Base-by-base conservation (phyloP, 2,329 filamentous ascomycete species). In the Botryotinia convoluta region DNA sequence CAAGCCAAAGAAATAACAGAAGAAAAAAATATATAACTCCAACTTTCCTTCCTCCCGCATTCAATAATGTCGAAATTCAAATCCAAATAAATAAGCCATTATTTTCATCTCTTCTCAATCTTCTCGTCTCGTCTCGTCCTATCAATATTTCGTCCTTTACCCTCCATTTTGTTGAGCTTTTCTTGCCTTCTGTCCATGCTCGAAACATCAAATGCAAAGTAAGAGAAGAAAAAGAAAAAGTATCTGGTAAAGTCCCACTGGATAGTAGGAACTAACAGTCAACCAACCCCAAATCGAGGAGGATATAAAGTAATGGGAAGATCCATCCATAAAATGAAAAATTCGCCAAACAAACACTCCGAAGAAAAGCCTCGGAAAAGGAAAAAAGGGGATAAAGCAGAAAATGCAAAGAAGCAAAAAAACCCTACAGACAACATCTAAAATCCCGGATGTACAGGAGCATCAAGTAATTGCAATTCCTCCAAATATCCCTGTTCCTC, bases 401-500 rank as follows among this genome's bases (percentile, higher is more conserved):
- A 10, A 70, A 70, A 29, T 20, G 63, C 16, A 35, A n/a, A 22
- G 32, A 22, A 37, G 26, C 32, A 20, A 29, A 45, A 5, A 37
- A 35, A 1, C 54, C 26, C 12, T n/a, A 39, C 18, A 18, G 29
- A 35, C 14, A 57, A 22, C 18, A 32, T 26, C 57, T 54, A 72
- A 26, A 57, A 69, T 18, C 48, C 65, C 12, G n/a, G 65, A 57
- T 37, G 65, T 42, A 22, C 54, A 63, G 68, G 37, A 48, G 35
- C 29, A 61, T 70, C 74, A 54, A 79, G 75, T 60, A 80, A 71
- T 35, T 80, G 76, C 68, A 80, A 76, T 45, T 79, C 79, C 59
- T 80, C 79, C 78, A 80, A 77, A 59, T 79, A 80, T 32, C 54
- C 77, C 61, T 77, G 78, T 73, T 81, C 80, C 45, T 80, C 78